phyloP scores from a whole-genome alignment of 768 basidiomycete genomes.

The Lactifluus volemus region DNA sequence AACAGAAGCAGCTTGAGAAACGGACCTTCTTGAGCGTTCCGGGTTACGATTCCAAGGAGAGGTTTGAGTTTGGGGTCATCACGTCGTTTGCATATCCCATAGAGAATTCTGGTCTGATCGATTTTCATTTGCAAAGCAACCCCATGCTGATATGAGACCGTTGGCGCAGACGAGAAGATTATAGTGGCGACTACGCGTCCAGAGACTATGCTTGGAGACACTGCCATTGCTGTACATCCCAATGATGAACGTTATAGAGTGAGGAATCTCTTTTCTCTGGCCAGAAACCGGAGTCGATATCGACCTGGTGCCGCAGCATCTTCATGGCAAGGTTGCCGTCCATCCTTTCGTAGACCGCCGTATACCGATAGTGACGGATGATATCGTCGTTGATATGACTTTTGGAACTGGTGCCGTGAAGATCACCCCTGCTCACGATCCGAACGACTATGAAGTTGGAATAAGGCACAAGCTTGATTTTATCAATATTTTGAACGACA shows the following conservation, averaged over 20 bases:
- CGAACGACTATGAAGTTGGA: constrained; percentile 94
- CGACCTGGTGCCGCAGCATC: constrained; percentile 41
- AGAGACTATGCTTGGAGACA: constrained; percentile 98
- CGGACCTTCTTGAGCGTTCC: constrained; percentile 84
- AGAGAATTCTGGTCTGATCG: constrained; percentile 61
- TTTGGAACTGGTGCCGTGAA: constrained; percentile 99
- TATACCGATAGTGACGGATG: constrained; percentile 82
- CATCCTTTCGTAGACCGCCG: constrained; percentile 87
- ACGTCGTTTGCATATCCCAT: constrained; percentile 94
- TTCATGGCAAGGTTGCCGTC: constrained; percentile 84
- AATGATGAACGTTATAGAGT: constrained; percentile 85
- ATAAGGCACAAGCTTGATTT: constrained; percentile 80
- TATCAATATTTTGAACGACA: constrained; percentile 92
- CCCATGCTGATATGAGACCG: background rate
- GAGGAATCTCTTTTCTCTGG: background rate
- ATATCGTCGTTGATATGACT: constrained; percentile 79
- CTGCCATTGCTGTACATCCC: constrained; percentile 93
- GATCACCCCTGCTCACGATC: constrained; percentile 97
- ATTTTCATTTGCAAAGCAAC: background rate
- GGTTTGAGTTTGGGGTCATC: constrained; percentile 94
- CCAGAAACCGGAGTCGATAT: background rate
- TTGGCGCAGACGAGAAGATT: constrained; percentile 66
- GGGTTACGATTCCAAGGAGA: constrained; percentile 91
- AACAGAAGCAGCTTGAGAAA: constrained; percentile 82
- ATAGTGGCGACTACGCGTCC: constrained; percentile 90